Evolutionary conservation across 345 rosid genomes (phyloP).

Genomic region (Gossypium stocksii): DNA sequence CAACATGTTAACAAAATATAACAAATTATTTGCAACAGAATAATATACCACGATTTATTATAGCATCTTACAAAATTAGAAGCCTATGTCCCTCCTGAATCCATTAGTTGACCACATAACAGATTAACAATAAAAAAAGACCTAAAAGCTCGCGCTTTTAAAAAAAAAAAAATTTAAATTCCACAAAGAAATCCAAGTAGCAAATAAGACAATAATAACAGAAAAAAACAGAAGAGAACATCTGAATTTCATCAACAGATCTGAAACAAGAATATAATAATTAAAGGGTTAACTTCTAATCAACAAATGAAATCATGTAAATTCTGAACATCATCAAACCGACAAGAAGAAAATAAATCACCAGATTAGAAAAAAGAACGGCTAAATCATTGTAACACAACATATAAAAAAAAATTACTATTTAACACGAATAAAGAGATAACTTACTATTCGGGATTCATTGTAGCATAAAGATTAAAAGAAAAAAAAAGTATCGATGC

Average conservation of each 20-base stretch:
- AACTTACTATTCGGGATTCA: constrained; percentile 69
- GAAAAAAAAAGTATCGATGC: not conserved
- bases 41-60: not conserved
- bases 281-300: not conserved
- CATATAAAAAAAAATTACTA: not conserved
- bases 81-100: not conserved
- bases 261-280: not conserved
- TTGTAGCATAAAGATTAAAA: constrained; percentile 16
- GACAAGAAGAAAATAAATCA: not conserved
- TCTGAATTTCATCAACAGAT: not conserved
- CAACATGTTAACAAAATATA: not conserved
- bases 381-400: not conserved
- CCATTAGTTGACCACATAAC: not conserved
- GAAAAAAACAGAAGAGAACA: not conserved
- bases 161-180: not conserved
- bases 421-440: not conserved
- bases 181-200: not conserved
- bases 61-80: not conserved
- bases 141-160: not conserved
- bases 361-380: not conserved
- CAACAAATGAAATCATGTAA: not conserved
- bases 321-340: not conserved
- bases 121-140: not conserved
- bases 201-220: not conserved
- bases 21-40: not conserved